Evolutionary conservation across 495 filamentous ascomycete genomes (phyloP), one percentile per base, ranked within the genome.

Genomic region (Penicillium atrosanguineum): DNA sequence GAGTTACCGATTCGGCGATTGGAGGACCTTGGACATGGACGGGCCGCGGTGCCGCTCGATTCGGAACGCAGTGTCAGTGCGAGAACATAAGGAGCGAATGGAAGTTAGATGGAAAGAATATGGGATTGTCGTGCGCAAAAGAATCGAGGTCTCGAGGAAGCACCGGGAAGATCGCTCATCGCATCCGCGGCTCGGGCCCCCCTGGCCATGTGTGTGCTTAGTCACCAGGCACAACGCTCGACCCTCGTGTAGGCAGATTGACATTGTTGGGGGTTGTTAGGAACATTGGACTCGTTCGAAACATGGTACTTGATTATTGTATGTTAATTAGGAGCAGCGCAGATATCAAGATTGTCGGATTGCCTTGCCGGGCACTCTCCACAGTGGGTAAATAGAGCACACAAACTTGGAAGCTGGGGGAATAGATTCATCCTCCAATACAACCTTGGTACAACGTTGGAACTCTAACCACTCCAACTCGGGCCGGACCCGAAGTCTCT

Each of bases 141-240:
- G 26, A 16, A 43, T 15, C 19, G 52, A 52, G 39, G 45, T 52
- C 50, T 34, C 12, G 31, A 21, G 2, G 46, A 23, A 42, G 34
- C 25, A n/a, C 21, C 20, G 44, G 29, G 50, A 44, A 46, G 46
- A 44, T 54, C 51, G 39, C 59, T 54, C 34, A 44, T 57, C 42
- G 48, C 51, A 52, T 44, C 50, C 59, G 59, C 55, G 55, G 59
- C 55, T 58, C 48, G 34, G 48, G 55, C 54, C 52, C 54, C 52
- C 59, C 55, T 52, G 54, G 46, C 53, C 55, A 50, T 62, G 56
- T 63, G 60, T 63, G 60, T 50, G 60, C 56, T 63, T 63, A 63
- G 60, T 63, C 56, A 62, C 49, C 8, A 19, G 39, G 26, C 25
- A 12, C 28, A 38, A 52, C 4, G n/a, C 16, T 31, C 44, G 26